Percentiles rank a stretch among this genome's conserved stretches.
These are phyloP conservation scores for Stephania cephalantha DNA, from an alignment of 164 flowering plant genomes.

Conservation along the genomic window DNA sequence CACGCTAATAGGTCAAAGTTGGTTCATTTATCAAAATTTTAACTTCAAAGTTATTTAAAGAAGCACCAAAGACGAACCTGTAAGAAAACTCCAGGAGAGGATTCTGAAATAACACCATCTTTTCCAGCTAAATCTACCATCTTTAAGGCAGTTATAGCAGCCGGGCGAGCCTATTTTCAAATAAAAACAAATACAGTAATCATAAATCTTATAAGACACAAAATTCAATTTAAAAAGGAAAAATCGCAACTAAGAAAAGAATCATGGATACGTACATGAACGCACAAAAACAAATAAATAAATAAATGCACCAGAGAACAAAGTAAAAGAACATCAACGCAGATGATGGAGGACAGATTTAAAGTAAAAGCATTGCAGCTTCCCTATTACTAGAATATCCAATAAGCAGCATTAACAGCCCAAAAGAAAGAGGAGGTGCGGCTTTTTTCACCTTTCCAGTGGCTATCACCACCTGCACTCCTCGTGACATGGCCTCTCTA, in stretches of 20 bases:
- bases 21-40: background rate
- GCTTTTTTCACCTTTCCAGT: slow-evolving; percentile 78
- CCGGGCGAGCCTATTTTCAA: slow-evolving; percentile 68
- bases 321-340: background rate
- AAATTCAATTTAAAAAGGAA: background rate
- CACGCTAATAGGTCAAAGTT: background rate
- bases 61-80: slow-evolving; percentile 51
- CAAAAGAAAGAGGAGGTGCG: background rate
- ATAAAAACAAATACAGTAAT: background rate
- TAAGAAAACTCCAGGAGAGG: slow-evolving; percentile 85
- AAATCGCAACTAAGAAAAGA: background rate
- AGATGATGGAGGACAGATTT: background rate
- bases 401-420: background rate
- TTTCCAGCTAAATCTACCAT: slow-evolving; percentile 72
- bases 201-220: background rate
- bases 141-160: slow-evolving; percentile 52
- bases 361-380: background rate
- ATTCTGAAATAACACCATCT: slow-evolving; percentile 68
- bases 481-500: slow-evolving; percentile 76
- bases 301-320: background rate
- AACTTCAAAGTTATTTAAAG: background rate
- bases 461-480: slow-evolving; percentile 81
- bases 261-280: background rate
- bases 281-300: background rate
- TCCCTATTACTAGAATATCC: background rate